A percentile compares a stretch with the other conserved stretches of the same genome.
Conservation (phyloP, 148 eudicot species). For the Bassia scoparia region DNA sequence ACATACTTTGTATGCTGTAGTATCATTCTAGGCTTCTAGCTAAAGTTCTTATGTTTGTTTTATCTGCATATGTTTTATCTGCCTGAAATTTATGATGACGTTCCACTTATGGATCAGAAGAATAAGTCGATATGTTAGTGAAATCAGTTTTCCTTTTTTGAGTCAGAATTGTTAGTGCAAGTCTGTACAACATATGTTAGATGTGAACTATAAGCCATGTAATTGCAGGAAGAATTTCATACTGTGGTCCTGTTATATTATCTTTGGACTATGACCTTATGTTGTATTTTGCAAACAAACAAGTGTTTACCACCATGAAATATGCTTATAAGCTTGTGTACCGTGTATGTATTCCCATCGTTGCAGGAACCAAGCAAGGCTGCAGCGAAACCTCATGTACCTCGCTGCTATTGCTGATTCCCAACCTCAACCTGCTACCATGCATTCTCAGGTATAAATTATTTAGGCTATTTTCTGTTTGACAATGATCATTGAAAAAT, state of each 20-base stretch:
- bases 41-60: no score
- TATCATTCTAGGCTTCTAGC: no score
- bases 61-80: no score
- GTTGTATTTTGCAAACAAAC: neutral
- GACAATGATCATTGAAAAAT: neutral
- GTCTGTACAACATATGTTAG: no score
- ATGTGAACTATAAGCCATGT: no score
- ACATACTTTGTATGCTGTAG: no score
- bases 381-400: constrained; percentile 85
- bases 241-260: no score
- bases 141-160: neutral
- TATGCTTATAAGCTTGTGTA: neutral
- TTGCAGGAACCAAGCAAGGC: constrained; percentile 76
- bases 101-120: neutral
- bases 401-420: constrained; percentile 95
- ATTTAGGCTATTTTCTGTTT: neutral
- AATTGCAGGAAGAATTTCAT: no score
- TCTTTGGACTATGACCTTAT: no score
- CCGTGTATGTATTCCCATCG: neutral
- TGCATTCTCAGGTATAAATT: constrained; percentile 64
- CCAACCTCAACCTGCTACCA: constrained; percentile 72
- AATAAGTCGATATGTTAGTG: neutral
- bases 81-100: no score
- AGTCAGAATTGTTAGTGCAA: neutral
- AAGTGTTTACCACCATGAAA: neutral